Conservation (phyloP, 2,329 filamentous ascomycete genomes). For the Diaporthe sp. region DNA sequence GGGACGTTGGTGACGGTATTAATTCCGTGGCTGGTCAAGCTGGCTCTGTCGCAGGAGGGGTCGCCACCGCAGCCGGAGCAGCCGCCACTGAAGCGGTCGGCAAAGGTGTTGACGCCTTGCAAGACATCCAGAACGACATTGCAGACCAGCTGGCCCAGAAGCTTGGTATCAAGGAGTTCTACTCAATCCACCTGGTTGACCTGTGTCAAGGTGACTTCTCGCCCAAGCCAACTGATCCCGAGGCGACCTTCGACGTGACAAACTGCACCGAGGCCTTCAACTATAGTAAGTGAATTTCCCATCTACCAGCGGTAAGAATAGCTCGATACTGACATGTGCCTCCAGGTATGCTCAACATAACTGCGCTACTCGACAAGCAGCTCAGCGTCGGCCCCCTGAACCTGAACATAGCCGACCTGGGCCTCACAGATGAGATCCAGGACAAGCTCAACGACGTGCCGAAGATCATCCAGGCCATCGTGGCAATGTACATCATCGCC, state of each 20-base stretch:
- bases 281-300: conserved; percentile 4
- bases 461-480: conserved; percentile 39
- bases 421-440: conserved; percentile 39
- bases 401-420: conserved; percentile 39
- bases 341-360: conserved; percentile 40
- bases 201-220: conserved; percentile 48
- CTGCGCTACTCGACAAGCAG: conserved; percentile 40
- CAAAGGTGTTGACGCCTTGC: conserved; percentile 41
- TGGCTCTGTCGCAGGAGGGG: conserved; percentile 28
- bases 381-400: conserved; percentile 41
- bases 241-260: conserved; percentile 43
- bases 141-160: conserved; percentile 44
- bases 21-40: neutral
- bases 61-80: conserved; percentile 31
- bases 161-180: conserved; percentile 50
- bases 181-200: conserved; percentile 48
- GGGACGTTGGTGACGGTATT: conserved; percentile 39
- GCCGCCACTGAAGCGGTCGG: conserved; percentile 37
- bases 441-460: conserved; percentile 40
- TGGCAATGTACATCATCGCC: conserved; percentile 42
- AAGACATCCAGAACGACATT: conserved; percentile 40
- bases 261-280: conserved; percentile 44
- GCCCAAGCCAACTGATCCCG: conserved; percentile 43
- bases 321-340: neutral
- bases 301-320: neutral